Percentiles rank a stretch among this genome's conserved stretches.
Evolutionary conservation across 1,139 yeast genomes (phyloP).

Genomic region (Hansenula anomala): DNA sequence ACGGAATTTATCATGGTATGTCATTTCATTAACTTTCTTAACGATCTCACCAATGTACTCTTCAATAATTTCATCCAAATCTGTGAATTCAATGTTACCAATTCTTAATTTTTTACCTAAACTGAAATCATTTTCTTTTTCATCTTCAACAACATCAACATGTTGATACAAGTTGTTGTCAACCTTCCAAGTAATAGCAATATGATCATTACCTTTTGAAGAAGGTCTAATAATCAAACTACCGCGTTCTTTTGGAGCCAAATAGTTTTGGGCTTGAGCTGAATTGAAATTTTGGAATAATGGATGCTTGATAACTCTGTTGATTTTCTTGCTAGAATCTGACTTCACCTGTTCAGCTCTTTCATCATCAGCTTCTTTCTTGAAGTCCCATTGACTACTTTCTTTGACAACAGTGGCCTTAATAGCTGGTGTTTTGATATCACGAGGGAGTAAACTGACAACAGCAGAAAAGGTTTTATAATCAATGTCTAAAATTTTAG

Average conservation of each 20-base stretch:
- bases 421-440: slow-evolving; percentile 53
- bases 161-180: slow-evolving; percentile 90
- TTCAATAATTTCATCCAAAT: slow-evolving; percentile 89
- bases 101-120: slow-evolving; percentile 60
- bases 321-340: slow-evolving; percentile 47
- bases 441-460: slow-evolving; percentile 65
- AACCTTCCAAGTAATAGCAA: slow-evolving; percentile 95
- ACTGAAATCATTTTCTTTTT: slow-evolving; percentile 56
- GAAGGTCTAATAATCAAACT: slow-evolving; percentile 95
- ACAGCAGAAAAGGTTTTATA: slow-evolving; percentile 71
- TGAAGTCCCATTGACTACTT: slow-evolving; percentile 75
- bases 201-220: slow-evolving; percentile 79
- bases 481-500: slow-evolving; percentile 65
- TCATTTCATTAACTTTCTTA: slow-evolving; percentile 79
- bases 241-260: slow-evolving; percentile 87
- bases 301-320: slow-evolving; percentile 88
- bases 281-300: slow-evolving; percentile 79
- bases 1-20: slow-evolving; percentile 82
- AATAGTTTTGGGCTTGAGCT: slow-evolving; percentile 86
- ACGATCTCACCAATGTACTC: slow-evolving; percentile 86
- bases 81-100: slow-evolving; percentile 69
- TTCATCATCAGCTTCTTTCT: slow-evolving; percentile 67
- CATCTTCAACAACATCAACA: slow-evolving; percentile 75
- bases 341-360: slow-evolving; percentile 48
- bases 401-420: slow-evolving; percentile 43